Evolutionary conservation across 495 filamentous ascomycete species (phyloP), one percentile per base, ranked within the genome.

Genomic region (Penicillium subrubescens): DNA sequence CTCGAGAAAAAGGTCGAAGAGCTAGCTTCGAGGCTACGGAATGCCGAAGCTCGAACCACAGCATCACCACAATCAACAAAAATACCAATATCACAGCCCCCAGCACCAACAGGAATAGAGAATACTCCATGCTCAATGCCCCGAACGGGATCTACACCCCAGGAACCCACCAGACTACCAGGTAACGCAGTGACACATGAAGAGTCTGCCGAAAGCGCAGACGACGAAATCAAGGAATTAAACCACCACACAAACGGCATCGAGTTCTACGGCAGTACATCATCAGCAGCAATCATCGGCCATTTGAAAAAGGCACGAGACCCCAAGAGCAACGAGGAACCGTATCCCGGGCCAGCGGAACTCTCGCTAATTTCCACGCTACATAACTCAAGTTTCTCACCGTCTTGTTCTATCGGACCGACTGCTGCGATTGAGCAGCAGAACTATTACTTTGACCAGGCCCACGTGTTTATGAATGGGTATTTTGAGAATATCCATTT

Each of bases 401-500:
- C 76, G 19, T 67, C 71, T 14, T 68, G 59, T 57, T 57, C 71
- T 41, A 64, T 68, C 14, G 73, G 68, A 12, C 61, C 65, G 12
- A 48, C 63, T 6, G 61, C 65, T 8, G 39, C 63, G 10, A 61
- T 68, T 23, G 64, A 78, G 33, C 71, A 71, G 17, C 70, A 74
- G 5, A 79, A 78, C 33, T 80, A 76, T 52, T 79, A 80, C 48
- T 78, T 80, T 29, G 76, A 78, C 11, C 73, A 78, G 25, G 78
- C 78, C 2, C 75, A 80, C 65, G 61, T 75, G 1, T 80, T 80
- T 37, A 80, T 80, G 68, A 78, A 75, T 65, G 78, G 76, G 7
- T 80, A 80, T 64, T 80, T 80, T 52, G 75, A 78, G 60, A 78
- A 78, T 55, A 74, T 80, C 6, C 78, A 80, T 50, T 78, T 77